Evolutionary conservation across 345 rosid genomes (phyloP).

Genomic region (Rhizophora mangle): DNA sequence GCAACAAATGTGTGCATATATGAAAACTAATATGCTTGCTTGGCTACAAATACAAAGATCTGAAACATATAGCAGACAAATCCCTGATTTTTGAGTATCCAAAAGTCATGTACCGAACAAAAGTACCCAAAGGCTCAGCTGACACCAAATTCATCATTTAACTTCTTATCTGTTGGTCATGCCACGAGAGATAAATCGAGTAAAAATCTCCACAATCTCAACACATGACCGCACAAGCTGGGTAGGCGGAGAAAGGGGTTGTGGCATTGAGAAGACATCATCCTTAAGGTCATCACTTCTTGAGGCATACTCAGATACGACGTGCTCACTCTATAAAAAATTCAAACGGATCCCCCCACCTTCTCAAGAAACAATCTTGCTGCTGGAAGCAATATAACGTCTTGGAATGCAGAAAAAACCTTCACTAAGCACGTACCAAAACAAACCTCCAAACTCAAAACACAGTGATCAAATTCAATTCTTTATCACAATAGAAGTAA

Average conservation of each 20-base stretch:
- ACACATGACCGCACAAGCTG: slow-evolving; percentile 54
- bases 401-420: background rate
- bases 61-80: too few species aligned
- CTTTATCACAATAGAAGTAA: slow-evolving; percentile 6
- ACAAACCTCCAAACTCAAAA: slow-evolving; percentile 10
- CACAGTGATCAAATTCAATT: slow-evolving; percentile 17
- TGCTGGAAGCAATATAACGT: background rate
- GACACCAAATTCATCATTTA: slow-evolving; percentile 14
- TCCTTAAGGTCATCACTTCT: slow-evolving; percentile 86
- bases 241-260: slow-evolving; percentile 39
- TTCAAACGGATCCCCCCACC: too few species aligned
- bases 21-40: too few species aligned
- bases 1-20: too few species aligned
- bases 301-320: slow-evolving; percentile 66
- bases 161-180: slow-evolving; percentile 83
- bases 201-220: slow-evolving; percentile 65
- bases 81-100: too few species aligned
- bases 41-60: too few species aligned
- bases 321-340: slow-evolving; percentile 28
- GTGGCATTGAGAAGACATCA: slow-evolving; percentile 74
- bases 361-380: background rate
- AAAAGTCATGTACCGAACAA: too few species aligned
- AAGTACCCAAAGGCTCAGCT: background rate
- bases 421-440: background rate
- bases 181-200: slow-evolving; percentile 58